phyloP scores from a whole-genome alignment of 176 grass and related monocot species.

The Thinopyrum elongatum region DNA sequence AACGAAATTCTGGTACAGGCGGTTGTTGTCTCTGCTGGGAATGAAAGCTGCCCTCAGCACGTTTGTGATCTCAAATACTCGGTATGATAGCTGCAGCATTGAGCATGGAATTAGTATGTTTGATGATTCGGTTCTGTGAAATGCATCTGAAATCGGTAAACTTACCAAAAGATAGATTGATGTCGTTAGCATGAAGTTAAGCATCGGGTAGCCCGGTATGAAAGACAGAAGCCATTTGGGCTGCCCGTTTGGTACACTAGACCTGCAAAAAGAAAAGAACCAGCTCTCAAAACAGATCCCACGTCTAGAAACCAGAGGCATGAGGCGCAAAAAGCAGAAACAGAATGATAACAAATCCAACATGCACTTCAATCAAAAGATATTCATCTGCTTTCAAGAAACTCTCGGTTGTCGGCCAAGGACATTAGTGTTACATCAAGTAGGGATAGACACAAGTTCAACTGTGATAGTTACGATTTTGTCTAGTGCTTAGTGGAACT shows the following conservation, averaged over 20 bases:
- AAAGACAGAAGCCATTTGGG: slow-evolving; percentile 83
- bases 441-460: not conserved
- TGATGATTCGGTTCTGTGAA: not conserved
- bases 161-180: slow-evolving; percentile 81
- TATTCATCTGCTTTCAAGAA: not conserved
- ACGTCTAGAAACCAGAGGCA: not conserved
- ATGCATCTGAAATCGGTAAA: not conserved
- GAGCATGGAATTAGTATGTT: slow-evolving; percentile 21
- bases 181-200: slow-evolving; percentile 99
- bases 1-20: slow-evolving; percentile 76
- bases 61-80: slow-evolving; percentile 63
- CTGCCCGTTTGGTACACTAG: slow-evolving; percentile 81
- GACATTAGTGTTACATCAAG: not conserved
- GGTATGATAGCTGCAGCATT: slow-evolving; percentile 69
- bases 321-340: not conserved
- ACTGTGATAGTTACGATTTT: not conserved
- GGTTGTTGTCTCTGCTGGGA: slow-evolving; percentile 76
- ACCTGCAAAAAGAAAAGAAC: slow-evolving; percentile 52
- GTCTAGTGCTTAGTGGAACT: not conserved
- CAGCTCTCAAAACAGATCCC: not conserved
- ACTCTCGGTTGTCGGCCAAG: not conserved
- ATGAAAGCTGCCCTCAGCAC: slow-evolving; percentile 63
- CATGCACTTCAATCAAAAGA: not conserved
- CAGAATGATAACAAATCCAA: not conserved
- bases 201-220: slow-evolving; percentile 86